These are phyloP conservation scores for Sarocladium kiliense DNA, from an alignment of 2,329 filamentous ascomycete genomes.

Conservation along the genomic window DNA sequence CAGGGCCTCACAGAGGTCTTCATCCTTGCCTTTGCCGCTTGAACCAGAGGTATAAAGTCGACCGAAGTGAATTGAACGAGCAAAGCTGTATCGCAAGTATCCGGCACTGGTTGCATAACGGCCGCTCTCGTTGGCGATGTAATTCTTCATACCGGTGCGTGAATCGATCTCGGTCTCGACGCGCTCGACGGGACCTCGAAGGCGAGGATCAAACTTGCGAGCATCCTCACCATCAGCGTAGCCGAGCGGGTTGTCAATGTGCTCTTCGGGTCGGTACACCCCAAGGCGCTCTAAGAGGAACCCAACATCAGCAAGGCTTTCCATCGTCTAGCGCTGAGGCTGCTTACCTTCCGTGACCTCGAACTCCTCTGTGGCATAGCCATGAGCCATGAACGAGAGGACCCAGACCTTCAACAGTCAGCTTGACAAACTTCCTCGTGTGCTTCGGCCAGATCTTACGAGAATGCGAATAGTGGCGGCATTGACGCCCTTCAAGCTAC, in stretches of 20 bases:
- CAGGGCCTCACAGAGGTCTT: constrained; percentile 75
- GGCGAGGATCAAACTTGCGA: constrained; percentile 70
- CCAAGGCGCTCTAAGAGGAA: constrained; percentile 62
- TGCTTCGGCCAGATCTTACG: constrained; percentile 27
- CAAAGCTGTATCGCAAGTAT: constrained; percentile 73
- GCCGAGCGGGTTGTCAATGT: constrained; percentile 73
- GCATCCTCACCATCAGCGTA: constrained; percentile 87
- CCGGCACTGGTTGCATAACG: constrained; percentile 86
- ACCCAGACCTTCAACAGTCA: constrained; percentile 57
- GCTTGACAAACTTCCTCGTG: background rate
- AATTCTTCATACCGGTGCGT: constrained; percentile 96
- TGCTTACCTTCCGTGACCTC: constrained; percentile 55
- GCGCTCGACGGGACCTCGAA: constrained; percentile 72
- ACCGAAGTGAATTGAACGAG: constrained; percentile 71
- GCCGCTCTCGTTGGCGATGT: constrained; percentile 87
- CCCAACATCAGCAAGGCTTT: background rate
- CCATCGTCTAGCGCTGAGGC: background rate
- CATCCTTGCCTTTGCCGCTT: constrained; percentile 57
- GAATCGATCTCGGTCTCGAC: constrained; percentile 69
- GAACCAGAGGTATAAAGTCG: constrained; percentile 67
- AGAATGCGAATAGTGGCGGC: constrained; percentile 73
- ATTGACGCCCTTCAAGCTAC: constrained; percentile 72
- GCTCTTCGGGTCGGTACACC: constrained; percentile 72
- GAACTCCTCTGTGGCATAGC: constrained; percentile 81
- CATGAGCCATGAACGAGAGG: constrained; percentile 74